Evolutionary conservation across 2,329 filamentous ascomycete genomes (phyloP).

Genomic region (Fusarium duplospermum): DNA sequence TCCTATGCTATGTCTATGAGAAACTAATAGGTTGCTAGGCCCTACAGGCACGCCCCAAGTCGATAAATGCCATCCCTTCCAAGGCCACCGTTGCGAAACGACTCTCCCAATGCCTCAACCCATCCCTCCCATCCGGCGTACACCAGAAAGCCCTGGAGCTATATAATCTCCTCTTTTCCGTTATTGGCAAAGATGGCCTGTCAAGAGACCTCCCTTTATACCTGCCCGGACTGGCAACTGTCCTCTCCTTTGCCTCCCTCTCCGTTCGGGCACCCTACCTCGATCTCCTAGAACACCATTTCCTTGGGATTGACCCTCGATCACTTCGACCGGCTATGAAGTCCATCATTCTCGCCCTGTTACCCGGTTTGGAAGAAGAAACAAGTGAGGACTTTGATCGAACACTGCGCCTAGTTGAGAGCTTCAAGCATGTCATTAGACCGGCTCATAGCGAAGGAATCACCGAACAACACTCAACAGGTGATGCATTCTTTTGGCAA

Average conservation of each 20-base stretch:
- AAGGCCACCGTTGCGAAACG: slow-evolving; percentile 88
- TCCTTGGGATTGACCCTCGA: slow-evolving; percentile 76
- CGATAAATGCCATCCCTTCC: slow-evolving; percentile 79
- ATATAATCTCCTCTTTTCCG: slow-evolving; percentile 87
- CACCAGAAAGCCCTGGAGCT: slow-evolving; percentile 98
- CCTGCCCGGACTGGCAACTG: slow-evolving; percentile 87
- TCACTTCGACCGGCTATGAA: slow-evolving; percentile 89
- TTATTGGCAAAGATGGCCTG: slow-evolving; percentile 84
- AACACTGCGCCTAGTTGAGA: slow-evolving; percentile 81
- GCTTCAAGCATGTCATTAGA: slow-evolving; percentile 77
- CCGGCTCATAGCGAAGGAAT: slow-evolving; percentile 62
- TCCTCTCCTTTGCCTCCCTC: slow-evolving; percentile 93
- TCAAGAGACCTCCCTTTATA: slow-evolving; percentile 87
- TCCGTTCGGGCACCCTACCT: slow-evolving; percentile 89
- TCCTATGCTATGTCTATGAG: background rate
- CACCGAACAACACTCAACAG: slow-evolving; percentile 65
- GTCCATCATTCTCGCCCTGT: slow-evolving; percentile 85
- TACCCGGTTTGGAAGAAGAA: slow-evolving; percentile 94
- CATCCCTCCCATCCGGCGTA: slow-evolving; percentile 91
- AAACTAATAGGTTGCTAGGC: slow-evolving; percentile 64
- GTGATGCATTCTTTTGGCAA: slow-evolving; percentile 96
- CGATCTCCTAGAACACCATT: slow-evolving; percentile 82
- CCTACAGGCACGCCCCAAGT: slow-evolving; percentile 84
- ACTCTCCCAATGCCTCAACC: slow-evolving; percentile 94
- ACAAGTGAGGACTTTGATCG: slow-evolving; percentile 97